Base-by-base conservation (phyloP, 495 filamentous ascomycete species). In the Schizothecium vesticola region DNA sequence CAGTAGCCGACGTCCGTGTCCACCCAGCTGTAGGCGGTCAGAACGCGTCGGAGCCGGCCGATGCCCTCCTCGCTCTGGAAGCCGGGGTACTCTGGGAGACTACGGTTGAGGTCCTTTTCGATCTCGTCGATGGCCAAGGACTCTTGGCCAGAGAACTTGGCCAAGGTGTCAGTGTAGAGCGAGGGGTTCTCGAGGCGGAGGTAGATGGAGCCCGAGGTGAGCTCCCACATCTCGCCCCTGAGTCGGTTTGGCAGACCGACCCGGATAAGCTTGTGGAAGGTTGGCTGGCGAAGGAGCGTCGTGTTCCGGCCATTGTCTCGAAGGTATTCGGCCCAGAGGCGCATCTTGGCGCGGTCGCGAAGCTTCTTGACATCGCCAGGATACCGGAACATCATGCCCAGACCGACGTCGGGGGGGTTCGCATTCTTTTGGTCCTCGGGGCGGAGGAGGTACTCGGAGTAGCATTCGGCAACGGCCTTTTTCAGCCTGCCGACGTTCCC, bases 51-150 rank as follows among this genome's bases (percentile, higher is more conserved):
- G 64, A 99, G 83, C 13, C 95, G 88, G 23, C 89, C 92, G 71
- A 99, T 99, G 10, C 95, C 95, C 73, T 97, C 93, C 72, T 97
- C 92, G 73, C 91, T 96, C 79, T 99, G 95, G 73, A 97, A 99
- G 2, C 95, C 95, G 12, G 95, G 91, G 75, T 99, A 99, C 77
- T 99, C 95, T 0, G 95, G 95, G 66, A 99, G 81, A 82, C 93
- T 97, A 68, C 95, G 87, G 76, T 99, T 99, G 59, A 99, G 80
- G 73, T 99, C 95, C 74, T 99, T 99, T 74, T 99, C 95, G 67
- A 99, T 99, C 80, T 99, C 95, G 73, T 99, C 95, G 68, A 98
- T 97, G 3, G 95, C 95, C 66, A 97, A 83, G 2, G 94, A 97
- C 67, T 93, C 90, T 70, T 87, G 85, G 11, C 95, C 95, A 5